Percentiles rank a stretch among this genome's conserved stretches.
These are phyloP conservation scores for Leccinum variicolor DNA, from an alignment of 768 basidiomycete genomes.

Conservation along the genomic window DNA sequence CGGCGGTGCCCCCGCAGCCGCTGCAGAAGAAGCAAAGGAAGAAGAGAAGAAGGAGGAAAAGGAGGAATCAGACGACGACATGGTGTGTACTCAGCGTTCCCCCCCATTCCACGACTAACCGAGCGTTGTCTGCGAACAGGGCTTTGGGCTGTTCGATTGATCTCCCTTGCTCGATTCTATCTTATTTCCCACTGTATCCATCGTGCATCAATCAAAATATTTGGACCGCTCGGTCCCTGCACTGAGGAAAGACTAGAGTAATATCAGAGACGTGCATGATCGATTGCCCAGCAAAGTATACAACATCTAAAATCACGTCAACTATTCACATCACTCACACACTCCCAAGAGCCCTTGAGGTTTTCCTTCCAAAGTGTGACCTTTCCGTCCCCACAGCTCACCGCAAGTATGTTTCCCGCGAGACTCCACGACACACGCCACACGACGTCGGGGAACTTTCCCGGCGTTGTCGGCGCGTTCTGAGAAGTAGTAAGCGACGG, in stretches of 20 bases:
- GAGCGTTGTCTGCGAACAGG: slow-evolving; percentile 43
- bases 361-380: slow-evolving; percentile 99
- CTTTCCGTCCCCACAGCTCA: slow-evolving; percentile 97
- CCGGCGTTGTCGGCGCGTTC: slow-evolving; percentile 45
- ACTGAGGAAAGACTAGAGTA: neutral
- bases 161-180: slow-evolving; percentile 23
- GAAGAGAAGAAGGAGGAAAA: slow-evolving; percentile 86
- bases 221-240: slow-evolving; percentile 18
- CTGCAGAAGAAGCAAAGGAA: slow-evolving; percentile 72
- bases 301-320: slow-evolving; percentile 31
- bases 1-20: slow-evolving; percentile 58
- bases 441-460: slow-evolving; percentile 94
- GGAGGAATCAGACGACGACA: slow-evolving; percentile 85
- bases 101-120: neutral
- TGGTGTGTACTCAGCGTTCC: slow-evolving; percentile 6
- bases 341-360: slow-evolving; percentile 92
- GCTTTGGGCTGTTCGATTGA: slow-evolving; percentile 97
- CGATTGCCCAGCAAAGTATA: neutral
- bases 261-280: no score
- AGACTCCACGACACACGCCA: slow-evolving; percentile 99
- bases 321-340: slow-evolving; percentile 92
- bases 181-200: slow-evolving; percentile 26
- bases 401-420: slow-evolving; percentile 92
- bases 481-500: slow-evolving; percentile 52
- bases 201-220: slow-evolving; percentile 24